Evolutionary conservation across 1,139 yeast species (phyloP), one percentile per base, ranked within the genome.

Genomic region (Yamadazyma dendronema): DNA sequence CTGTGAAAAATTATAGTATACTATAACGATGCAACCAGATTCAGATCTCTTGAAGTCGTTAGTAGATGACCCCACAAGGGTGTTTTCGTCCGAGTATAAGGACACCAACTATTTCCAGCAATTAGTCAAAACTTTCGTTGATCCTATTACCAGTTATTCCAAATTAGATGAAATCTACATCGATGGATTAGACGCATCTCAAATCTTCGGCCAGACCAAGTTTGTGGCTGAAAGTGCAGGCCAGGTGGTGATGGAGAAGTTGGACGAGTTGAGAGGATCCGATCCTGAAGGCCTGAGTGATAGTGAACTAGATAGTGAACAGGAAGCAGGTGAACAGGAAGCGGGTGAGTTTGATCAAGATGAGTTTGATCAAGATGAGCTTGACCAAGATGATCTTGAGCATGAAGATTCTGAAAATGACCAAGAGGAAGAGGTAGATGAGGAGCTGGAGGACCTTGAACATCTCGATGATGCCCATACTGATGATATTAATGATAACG

Each of bases 131-230:
- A 43, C 54, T 17, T 62, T 76, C 4, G 62, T 85, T 37, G 94
- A 85, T 53, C 88, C 90, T 5, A 69, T 85, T 34, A 63, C 68
- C 37, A 62, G 72, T 23, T 78, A 78, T 56, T 80, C 94, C 1
- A 84, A 84, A 4, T 68, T 92, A 27, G 96, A 90, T 59, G 89
- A 87, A 56, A 72, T 92, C 19, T 81, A 83, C 50, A 73, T 85
- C 17, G 95, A 88, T 37, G 97, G 97, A 1, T 68, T 92, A 40
- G 96, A 87, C 57, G 82, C 96, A 12, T 78, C 84, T 30, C 97
- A 92, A 57, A 90, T 92, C 0, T 92, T 90, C 87, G 95, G 95
- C 37, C 97, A 92, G 59, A 82, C 88, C 3, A 87, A 84, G 59
- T 75, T 92, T 67, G 83, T 92, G 21, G 69, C 88, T 31, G 65